Percentiles rank a stretch among this genome's conserved stretches.
Conservation (phyloP, 805 yeast genomes). For the Saccharomyces jurei region DNA sequence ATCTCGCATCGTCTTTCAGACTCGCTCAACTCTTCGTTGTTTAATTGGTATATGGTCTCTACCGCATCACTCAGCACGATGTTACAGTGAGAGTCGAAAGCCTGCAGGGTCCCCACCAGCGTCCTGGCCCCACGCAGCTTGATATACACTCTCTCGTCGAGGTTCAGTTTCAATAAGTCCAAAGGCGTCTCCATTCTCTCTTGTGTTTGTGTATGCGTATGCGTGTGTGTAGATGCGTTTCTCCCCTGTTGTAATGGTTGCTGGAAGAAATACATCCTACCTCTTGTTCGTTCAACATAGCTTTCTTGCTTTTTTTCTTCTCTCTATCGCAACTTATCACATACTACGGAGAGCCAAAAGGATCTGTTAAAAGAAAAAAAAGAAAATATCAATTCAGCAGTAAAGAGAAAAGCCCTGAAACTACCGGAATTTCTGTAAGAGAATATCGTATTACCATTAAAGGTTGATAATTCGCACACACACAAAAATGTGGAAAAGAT, state of each 20-base stretch:
- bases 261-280: background rate
- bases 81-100: constrained; percentile 94
- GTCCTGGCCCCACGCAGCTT: constrained; percentile 93
- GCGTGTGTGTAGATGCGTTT: background rate
- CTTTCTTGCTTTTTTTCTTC: background rate
- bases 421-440: background rate
- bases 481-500: background rate
- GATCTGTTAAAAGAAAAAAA: no score
- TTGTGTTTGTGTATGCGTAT: background rate
- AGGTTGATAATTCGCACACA: background rate
- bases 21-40: constrained; percentile 39
- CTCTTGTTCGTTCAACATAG: background rate
- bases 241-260: background rate
- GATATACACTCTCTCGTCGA: constrained; percentile 81
- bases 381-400: background rate
- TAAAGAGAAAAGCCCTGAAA: background rate
- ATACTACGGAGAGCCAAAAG: background rate
- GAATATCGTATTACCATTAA: background rate
- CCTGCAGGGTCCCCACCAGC: constrained; percentile 80
- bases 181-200: constrained; percentile 59
- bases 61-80: constrained; percentile 88
- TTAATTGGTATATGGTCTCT: constrained; percentile 64
- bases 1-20: constrained; percentile 62
- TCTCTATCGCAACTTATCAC: background rate
- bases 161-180: constrained; percentile 73